Conservation (phyloP, 2,329 filamentous ascomycete genomes). For the Claviceps maximensis region DNA sequence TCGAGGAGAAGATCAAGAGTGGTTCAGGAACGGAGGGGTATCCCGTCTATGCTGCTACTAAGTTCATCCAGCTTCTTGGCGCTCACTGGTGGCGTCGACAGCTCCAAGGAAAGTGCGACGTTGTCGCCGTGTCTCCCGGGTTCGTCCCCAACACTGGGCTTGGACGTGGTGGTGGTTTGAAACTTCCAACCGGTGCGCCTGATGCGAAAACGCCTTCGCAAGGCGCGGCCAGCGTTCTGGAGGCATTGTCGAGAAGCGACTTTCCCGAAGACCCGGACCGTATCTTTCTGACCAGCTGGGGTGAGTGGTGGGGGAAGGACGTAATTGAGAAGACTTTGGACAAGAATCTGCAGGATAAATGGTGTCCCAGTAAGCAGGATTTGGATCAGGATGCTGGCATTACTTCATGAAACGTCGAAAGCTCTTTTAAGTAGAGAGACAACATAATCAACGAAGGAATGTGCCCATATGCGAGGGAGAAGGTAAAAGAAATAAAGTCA, state of each 20-base stretch:
- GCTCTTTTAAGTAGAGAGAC: too few species aligned
- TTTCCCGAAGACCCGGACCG: constrained; percentile 36
- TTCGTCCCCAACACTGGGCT: constrained; percentile 36
- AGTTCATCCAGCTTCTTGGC: constrained; percentile 36
- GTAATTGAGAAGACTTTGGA: constrained; percentile 29
- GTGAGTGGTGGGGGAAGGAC: constrained; percentile 40
- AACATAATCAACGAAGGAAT: too few species aligned
- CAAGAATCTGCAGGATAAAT: constrained; percentile 36
- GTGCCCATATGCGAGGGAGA: too few species aligned
- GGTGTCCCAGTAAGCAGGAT: constrained; percentile 32
- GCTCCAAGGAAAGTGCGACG: constrained; percentile 27
- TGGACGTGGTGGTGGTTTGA: constrained; percentile 17
- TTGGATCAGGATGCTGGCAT: constrained; percentile 31
- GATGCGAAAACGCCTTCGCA: constrained; percentile 35
- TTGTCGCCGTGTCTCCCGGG: constrained; percentile 41
- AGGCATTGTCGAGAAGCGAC: constrained; percentile 30
- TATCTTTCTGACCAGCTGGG: constrained; percentile 43
- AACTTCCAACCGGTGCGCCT: constrained; percentile 19
- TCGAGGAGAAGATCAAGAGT: constrained; percentile 27
- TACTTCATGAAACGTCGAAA: not conserved
- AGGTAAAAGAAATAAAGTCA: too few species aligned
- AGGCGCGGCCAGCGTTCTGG: constrained; percentile 32
- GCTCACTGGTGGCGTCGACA: constrained; percentile 44
- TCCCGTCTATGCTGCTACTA: constrained; percentile 28
- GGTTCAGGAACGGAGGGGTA: constrained; percentile 19